Base-by-base conservation (phyloP, 2,329 filamentous ascomycete species). In the Alternaria tenuissima region DNA sequence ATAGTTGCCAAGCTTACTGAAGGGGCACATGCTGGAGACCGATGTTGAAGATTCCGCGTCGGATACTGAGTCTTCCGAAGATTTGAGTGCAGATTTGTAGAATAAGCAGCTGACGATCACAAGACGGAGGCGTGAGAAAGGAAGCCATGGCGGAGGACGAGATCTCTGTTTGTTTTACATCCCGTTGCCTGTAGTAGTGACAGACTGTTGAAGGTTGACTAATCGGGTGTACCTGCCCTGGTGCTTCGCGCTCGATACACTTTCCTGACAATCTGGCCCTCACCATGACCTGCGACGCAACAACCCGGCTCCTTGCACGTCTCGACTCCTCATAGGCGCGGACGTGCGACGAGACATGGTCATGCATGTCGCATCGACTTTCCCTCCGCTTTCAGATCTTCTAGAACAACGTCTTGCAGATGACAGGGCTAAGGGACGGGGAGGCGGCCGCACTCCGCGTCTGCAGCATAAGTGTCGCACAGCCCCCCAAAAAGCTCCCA, bases 131-230 rank as follows among this genome's bases (percentile, higher is more conserved):
- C 62, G 55, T 52, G 59, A 61, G 59, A 63, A 66, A 62, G 66
- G 57, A 65, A 61, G 66, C 61, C 58, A 66, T 64, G 53, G 69
- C 74, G 73, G 74, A 71, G 65, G 73, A 64, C 72, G 72, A 74
- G 69, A 75, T 72, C 65, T 70, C 65, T 69, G 67, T 67, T 69
- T 77, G 74, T 76, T 77, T 77, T 75, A 75, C 67, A 65, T 55
- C 59, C 69, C 69, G 72, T 66, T 65, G 63, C 62, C 57, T 57
- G 58, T 65, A 60, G 58, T 60, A 28, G 51, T 69, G 64, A 59
- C 60, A 66, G 62, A 66, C 52, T 59, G 52, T 24, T 32, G 26
- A 26, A 11, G 30, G 62, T 59, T 68, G 61, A 73, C 67, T 75
- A 73, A 74, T 73, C 72, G 71, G 61, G 59, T 70, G 47, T 49